Conservation (phyloP, 257 asterid species). For the Anisodus acutangulus region DNA sequence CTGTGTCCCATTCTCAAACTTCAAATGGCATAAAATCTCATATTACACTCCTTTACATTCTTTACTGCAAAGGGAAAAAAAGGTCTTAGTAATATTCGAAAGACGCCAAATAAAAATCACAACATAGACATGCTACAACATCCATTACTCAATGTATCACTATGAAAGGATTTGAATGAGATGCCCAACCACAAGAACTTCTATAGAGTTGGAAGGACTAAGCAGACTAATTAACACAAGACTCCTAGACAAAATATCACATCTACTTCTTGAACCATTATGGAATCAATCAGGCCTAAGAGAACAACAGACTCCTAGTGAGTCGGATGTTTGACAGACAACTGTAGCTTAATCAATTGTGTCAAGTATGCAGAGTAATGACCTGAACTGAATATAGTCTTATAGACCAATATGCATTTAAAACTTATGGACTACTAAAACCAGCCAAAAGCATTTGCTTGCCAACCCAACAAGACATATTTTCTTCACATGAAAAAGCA, state of each 20-base stretch:
- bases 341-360: not conserved
- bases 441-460: not conserved
- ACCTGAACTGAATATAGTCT: not conserved
- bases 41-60: constrained; percentile 6
- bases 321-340: constrained; percentile 9
- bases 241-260: not conserved
- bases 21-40: constrained; percentile 26
- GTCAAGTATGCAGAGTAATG: not conserved
- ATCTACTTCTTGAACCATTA: not conserved
- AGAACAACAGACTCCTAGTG: constrained; percentile 3
- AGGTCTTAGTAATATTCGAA: not conserved
- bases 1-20: constrained; percentile 45
- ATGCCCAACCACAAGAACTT: constrained; percentile 7
- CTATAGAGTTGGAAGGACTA: not conserved
- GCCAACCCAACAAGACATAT: constrained; percentile 25
- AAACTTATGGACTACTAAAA: not conserved
- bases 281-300: not conserved
- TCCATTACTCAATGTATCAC: not conserved
- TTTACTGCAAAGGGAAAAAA: constrained; percentile 25
- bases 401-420: not conserved
- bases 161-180: constrained; percentile 7
- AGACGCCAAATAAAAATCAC: not conserved
- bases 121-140: not conserved
- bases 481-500: constrained; percentile 29
- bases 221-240: not conserved